These are phyloP conservation scores for Linum usitatissimum DNA, from an alignment of 345 rosid species.

Conservation along the genomic window DNA sequence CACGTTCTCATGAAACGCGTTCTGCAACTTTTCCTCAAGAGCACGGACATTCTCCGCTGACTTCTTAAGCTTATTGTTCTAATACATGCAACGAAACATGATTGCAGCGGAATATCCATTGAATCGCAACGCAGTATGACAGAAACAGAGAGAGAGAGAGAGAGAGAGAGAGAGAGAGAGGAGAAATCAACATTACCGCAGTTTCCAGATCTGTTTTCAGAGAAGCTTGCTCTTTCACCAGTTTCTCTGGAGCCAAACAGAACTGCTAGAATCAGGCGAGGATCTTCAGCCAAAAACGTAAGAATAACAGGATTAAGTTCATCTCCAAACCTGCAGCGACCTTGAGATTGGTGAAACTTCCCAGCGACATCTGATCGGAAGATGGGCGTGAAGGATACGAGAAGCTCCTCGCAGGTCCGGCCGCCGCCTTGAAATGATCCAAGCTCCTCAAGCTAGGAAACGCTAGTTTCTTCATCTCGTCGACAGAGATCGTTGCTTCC, in stretches of 20 bases:
- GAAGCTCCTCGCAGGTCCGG: not conserved
- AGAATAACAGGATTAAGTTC: not conserved
- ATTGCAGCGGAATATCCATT: not conserved
- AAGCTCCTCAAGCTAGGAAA: conserved; percentile 1
- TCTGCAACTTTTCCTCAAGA: conserved; percentile 80
- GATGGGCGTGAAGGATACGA: conserved; percentile 45
- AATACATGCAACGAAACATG: not conserved
- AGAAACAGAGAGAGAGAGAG: conserved; percentile 3
- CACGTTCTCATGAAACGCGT: conserved; percentile 77
- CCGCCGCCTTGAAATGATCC: not conserved
- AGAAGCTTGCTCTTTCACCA: conserved; percentile 86
- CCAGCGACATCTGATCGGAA: conserved; percentile 40
- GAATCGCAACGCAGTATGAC: conserved; percentile 1
- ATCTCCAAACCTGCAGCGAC: conserved; percentile 59
- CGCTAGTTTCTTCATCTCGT: not conserved
- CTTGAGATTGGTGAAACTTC: conserved; percentile 70
- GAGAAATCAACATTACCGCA: conserved; percentile 42
- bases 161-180: not conserved
- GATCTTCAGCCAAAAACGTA: not conserved
- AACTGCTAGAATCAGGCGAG: conserved; percentile 19
- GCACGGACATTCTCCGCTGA: conserved; percentile 43
- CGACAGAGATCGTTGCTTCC: not conserved
- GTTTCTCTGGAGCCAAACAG: conserved; percentile 44
- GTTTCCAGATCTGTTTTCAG: conserved; percentile 72
- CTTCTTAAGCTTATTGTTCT: conserved; percentile 81